phyloP scores from a whole-genome alignment of 1,139 yeast species.

The Sugiyamaella paludigena region DNA sequence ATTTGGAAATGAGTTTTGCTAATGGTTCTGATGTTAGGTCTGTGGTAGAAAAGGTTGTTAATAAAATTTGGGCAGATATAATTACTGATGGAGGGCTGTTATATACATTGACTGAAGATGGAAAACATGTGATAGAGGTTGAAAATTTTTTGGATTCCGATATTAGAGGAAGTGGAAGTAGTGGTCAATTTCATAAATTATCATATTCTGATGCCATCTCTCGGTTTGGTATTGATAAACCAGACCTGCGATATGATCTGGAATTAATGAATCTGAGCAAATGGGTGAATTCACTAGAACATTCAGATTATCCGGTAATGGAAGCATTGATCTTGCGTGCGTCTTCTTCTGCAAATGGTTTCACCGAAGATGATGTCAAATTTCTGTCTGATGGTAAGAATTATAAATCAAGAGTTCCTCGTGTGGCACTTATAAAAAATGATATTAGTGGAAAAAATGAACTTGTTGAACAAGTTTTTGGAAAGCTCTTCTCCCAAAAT shows the following conservation, averaged over 20 bases:
- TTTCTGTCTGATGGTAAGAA: slow-evolving; percentile 44
- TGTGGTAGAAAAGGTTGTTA: slow-evolving; percentile 60
- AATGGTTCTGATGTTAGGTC: slow-evolving; percentile 62
- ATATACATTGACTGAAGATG: slow-evolving; percentile 28
- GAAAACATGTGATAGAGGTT: slow-evolving; percentile 4
- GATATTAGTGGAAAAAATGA: not conserved
- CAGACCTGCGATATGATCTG: slow-evolving; percentile 66
- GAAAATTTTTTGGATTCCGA: too few species aligned
- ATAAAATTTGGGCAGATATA: slow-evolving; percentile 55
- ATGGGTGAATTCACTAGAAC: slow-evolving; percentile 39
- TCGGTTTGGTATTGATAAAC: slow-evolving; percentile 88
- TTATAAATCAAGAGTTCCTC: slow-evolving; percentile 62
- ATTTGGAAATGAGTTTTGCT: slow-evolving; percentile 88
- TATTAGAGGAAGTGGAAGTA: too few species aligned
- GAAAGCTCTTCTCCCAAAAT: slow-evolving; percentile 4
- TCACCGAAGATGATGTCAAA: slow-evolving; percentile 39
- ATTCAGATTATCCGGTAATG: slow-evolving; percentile 56
- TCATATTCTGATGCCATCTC: slow-evolving; percentile 68
- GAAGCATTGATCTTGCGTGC: slow-evolving; percentile 66
- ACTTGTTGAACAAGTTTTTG: slow-evolving; percentile 1
- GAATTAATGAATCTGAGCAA: slow-evolving; percentile 50
- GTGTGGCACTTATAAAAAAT: slow-evolving; percentile 42
- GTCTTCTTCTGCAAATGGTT: slow-evolving; percentile 40
- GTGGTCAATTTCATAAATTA: slow-evolving; percentile 43
- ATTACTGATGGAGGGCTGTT: slow-evolving; percentile 43